Evolutionary conservation across 108 stramenopile genomes (phyloP).

Genomic region (Cyclotella cryptica): DNA sequence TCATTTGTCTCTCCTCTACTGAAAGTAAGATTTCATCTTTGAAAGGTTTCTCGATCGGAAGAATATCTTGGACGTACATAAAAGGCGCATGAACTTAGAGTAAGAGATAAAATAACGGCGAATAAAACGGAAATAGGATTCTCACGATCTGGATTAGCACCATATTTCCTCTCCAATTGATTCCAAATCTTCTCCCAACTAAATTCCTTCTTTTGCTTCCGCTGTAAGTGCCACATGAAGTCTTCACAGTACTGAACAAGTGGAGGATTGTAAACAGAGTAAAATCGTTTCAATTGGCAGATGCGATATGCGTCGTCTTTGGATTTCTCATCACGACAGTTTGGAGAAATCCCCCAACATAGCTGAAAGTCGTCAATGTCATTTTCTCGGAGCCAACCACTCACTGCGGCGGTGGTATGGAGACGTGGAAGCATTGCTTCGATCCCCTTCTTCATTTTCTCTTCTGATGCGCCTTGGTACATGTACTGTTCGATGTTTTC

Average conservation of each 20-base stretch:
- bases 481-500: slow-evolving; percentile 55
- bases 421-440: slow-evolving; percentile 57
- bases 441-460: slow-evolving; percentile 51
- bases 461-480: slow-evolving; percentile 40
- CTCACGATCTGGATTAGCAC: slow-evolving; percentile 49
- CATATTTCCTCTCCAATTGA: slow-evolving; percentile 56
- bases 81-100: not conserved
- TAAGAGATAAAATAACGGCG: not conserved
- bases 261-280: slow-evolving; percentile 55
- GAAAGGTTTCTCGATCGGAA: slow-evolving; percentile 50
- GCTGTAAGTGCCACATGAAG: slow-evolving; percentile 40
- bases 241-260: slow-evolving; percentile 52
- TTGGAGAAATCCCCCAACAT: slow-evolving; percentile 66
- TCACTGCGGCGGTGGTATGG: slow-evolving; percentile 58
- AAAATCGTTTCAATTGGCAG: slow-evolving; percentile 58
- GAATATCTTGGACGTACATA: slow-evolving; percentile 20
- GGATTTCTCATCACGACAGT: slow-evolving; percentile 38
- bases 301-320: slow-evolving; percentile 37
- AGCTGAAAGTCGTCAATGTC: slow-evolving; percentile 64
- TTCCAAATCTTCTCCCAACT: slow-evolving; percentile 49
- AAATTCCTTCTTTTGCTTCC: slow-evolving; percentile 41
- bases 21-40: slow-evolving; percentile 51
- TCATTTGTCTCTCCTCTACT: slow-evolving; percentile 48
- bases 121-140: not conserved
- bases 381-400: slow-evolving; percentile 66